Conservation (phyloP, 352 stramenopile species). For the Thraustochytrium sp. region DNA sequence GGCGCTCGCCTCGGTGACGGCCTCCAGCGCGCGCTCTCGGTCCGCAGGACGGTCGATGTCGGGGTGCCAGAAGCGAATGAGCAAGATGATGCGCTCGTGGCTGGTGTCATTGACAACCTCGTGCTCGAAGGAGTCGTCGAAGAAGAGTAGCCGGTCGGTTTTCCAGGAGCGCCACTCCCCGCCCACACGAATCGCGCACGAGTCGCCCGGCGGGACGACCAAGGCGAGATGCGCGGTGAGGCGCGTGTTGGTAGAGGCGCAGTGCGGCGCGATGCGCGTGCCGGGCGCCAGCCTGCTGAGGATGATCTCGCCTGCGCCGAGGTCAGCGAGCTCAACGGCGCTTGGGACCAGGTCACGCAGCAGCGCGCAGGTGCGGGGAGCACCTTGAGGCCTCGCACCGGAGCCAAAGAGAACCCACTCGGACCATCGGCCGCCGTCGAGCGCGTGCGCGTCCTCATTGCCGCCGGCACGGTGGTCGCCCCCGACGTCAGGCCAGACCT, state of each 20-base stretch:
- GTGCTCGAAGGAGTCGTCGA: slow-evolving; percentile 42
- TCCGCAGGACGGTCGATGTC: neutral
- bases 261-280: neutral
- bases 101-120: slow-evolving; percentile 57
- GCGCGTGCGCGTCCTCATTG: neutral
- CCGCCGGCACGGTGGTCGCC: neutral
- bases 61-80: slow-evolving; percentile 62
- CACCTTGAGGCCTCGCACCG: neutral
- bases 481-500: neutral
- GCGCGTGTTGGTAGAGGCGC: neutral
- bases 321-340: neutral
- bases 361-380: neutral
- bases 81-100: slow-evolving; percentile 55
- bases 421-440: neutral
- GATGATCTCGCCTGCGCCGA: slow-evolving; percentile 21
- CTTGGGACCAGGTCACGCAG: neutral
- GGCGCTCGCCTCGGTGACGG: neutral
- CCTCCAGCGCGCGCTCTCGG: neutral
- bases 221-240: neutral
- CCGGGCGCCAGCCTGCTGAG: neutral
- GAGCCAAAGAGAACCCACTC: slow-evolving; percentile 1
- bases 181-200: slow-evolving; percentile 22
- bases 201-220: neutral
- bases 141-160: neutral
- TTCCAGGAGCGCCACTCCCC: neutral